Evolutionary conservation across 306 rosid species (phyloP), one percentile per base, ranked within the genome.

Genomic region (Inga leiocalycina): DNA sequence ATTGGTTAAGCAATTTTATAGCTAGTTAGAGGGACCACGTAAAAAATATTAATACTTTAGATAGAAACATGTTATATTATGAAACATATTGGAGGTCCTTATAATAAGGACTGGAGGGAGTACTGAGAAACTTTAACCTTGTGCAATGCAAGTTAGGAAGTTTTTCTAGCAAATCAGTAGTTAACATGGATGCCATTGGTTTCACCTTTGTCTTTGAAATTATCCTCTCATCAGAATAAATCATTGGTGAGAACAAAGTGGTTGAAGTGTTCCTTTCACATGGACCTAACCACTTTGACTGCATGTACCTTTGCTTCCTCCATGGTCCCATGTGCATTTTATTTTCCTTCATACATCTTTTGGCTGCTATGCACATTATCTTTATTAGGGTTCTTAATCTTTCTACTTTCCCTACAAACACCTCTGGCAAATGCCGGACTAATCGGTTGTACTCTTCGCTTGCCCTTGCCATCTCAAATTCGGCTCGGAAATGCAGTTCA

Each of bases 321-420:
- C 65, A 57, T 10, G 65, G 65, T 57, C 65, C 65, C 65, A 57
- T 57, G 5, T 57, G 65, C 65, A 57, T 57, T n/a, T 57, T 57
- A 9, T 57, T 57, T 57, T 57, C 32, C 65, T 57, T 57, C 65
- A 57, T 57, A 8, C 65, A 57, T 10, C 32, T 57, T 57, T 57
- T 57, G 5, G 65, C 65, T n/a, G 32, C 98, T 67, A 88, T 73
- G 82, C 97, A 94, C 81, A 94, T 8, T 2, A 92, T 57, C 83
- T 92, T 92, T 7, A 90, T 87, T 54, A 94, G 56, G 66, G 34
- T 75, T 2, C 83, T 84, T 6, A 94, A 61, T 86, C 94, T 90
- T 80, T 94, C 97, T 0, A 75, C 89, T 74, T 94, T 94, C 4
- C 98, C 97, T 1, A 93, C 94, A 45, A 87, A 94, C 39, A 93